Percentiles rank a stretch among this genome's conserved stretches.
These are phyloP conservation scores for Barnettozyma wickerhamii DNA, from an alignment of 805 yeast species.

Conservation along the genomic window DNA sequence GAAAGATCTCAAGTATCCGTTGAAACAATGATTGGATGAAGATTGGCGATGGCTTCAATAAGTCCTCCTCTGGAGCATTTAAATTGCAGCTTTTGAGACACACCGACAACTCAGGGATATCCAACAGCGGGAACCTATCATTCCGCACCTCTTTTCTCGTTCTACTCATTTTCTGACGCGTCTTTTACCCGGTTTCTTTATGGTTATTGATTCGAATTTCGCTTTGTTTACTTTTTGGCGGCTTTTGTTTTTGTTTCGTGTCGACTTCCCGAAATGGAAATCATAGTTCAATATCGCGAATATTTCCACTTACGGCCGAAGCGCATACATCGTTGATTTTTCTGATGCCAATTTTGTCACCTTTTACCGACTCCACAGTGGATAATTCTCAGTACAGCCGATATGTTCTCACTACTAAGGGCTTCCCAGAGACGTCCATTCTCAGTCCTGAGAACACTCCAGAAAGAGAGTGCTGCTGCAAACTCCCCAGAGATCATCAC, in stretches of 20 bases:
- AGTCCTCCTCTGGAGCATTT: conserved; percentile 53
- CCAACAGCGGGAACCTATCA: conserved; percentile 62
- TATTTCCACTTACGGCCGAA: not conserved
- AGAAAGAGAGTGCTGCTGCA: conserved; percentile 4
- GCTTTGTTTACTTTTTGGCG: conserved; percentile 4
- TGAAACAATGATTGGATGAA: conserved; percentile 52
- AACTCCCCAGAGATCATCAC: conserved; percentile 23
- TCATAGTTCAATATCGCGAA: not conserved
- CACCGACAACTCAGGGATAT: conserved; percentile 50
- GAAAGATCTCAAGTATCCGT: conserved; percentile 57
- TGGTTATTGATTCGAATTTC: not conserved
- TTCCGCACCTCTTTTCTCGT: conserved; percentile 19
- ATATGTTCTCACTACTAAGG: conserved; percentile 1
- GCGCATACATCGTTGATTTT: not conserved
- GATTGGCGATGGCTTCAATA: conserved; percentile 52
- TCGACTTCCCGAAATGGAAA: conserved; percentile 12
- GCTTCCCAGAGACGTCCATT: conserved; percentile 5
- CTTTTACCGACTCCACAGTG: too few relatives aligned
- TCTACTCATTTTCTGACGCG: not conserved
- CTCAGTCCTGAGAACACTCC: conserved; percentile 8
- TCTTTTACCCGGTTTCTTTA: not conserved
- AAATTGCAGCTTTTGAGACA: conserved; percentile 62
- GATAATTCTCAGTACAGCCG: too few relatives aligned
- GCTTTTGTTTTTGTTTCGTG: conserved; percentile 11
- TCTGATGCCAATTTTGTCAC: not conserved